Conservation (phyloP, 768 basidiomycete genomes). For the Tubosaeta sp. region DNA sequence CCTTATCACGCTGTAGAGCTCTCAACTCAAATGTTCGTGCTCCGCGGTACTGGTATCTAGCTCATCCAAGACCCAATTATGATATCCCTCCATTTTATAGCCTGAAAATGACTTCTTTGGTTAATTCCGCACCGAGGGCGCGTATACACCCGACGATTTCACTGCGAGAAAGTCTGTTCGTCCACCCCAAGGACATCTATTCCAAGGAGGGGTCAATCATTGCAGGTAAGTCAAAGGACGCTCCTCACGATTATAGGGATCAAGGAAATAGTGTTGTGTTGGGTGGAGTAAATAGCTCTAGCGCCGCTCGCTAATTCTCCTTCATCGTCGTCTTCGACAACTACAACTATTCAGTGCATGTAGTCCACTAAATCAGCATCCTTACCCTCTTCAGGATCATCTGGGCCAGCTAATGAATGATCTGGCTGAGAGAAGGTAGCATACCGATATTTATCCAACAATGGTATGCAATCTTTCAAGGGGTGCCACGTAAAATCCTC, state of each 20-base stretch:
- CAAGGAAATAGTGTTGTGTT: conserved; percentile 16
- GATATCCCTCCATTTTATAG: conserved; percentile 7
- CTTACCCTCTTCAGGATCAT: conserved; percentile 28
- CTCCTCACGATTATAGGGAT: conserved; percentile 25
- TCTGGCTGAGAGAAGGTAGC: conserved; percentile 65
- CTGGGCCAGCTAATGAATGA: conserved; percentile 41
- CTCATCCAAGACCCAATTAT: neutral
- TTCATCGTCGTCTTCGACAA: conserved; percentile 7
- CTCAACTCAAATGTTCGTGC: too few species aligned
- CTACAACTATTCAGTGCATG: conserved; percentile 15
- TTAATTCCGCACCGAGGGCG: conserved; percentile 41
- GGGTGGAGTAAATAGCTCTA: conserved; percentile 24
- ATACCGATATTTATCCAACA: conserved; percentile 68
- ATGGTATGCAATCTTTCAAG: conserved; percentile 49
- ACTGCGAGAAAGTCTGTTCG: conserved; percentile 24
- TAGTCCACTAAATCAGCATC: neutral
- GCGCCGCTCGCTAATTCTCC: conserved; percentile 19
- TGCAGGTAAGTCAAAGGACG: neutral
- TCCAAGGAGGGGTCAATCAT: conserved; percentile 4
- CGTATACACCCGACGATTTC: conserved; percentile 41
- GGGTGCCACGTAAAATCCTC: conserved; percentile 78
- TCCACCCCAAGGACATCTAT: conserved; percentile 28
- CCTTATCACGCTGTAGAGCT: too few species aligned
- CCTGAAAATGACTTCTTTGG: conserved; percentile 38
- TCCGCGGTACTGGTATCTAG: neutral